A percentile compares a stretch with the other conserved stretches of the same genome.
Conservation (phyloP, 2,329 filamentous ascomycete species). For the Leptographium galeiforme region DNA sequence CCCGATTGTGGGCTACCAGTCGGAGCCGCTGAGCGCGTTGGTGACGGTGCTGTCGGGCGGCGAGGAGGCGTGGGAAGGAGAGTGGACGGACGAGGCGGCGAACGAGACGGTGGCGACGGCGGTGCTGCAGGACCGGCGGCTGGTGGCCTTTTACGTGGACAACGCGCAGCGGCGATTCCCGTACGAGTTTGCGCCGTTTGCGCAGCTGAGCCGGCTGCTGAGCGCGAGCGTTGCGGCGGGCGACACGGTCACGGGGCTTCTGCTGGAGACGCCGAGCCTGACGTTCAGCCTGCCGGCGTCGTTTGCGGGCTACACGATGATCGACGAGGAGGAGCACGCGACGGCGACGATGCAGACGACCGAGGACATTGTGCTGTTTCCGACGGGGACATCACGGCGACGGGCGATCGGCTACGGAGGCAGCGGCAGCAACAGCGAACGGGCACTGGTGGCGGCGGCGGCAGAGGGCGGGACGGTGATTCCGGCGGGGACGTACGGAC, state of each 20-base stretch:
- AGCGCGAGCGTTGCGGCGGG: slow-evolving; percentile 32
- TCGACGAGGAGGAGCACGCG: slow-evolving; percentile 60
- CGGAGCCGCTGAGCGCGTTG: slow-evolving; percentile 54
- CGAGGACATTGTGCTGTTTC: slow-evolving; percentile 50
- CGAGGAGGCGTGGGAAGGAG: slow-evolving; percentile 38
- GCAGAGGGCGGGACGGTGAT: slow-evolving; percentile 27
- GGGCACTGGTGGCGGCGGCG: background rate
- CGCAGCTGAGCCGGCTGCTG: slow-evolving; percentile 34
- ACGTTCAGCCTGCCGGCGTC: slow-evolving; percentile 62
- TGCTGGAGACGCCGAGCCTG: slow-evolving; percentile 58
- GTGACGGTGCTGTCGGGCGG: slow-evolving; percentile 49
- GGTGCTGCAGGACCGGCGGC: slow-evolving; percentile 39
- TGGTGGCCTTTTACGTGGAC: slow-evolving; percentile 48
- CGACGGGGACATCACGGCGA: slow-evolving; percentile 29
- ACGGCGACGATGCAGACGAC: slow-evolving; percentile 62
- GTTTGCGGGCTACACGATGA: slow-evolving; percentile 64
- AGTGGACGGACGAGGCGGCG: slow-evolving; percentile 5
- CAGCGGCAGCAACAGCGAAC: slow-evolving; percentile 18
- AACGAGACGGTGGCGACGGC: slow-evolving; percentile 21
- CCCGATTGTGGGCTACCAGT: slow-evolving; percentile 56
- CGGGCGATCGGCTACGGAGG: slow-evolving; percentile 26
- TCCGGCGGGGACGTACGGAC: slow-evolving; percentile 50
- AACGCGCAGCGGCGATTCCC: slow-evolving; percentile 69
- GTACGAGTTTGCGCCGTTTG: slow-evolving; percentile 58
- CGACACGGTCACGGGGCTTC: slow-evolving; percentile 42